Evolutionary conservation across 106 monocot genomes (phyloP).

Genomic region (Dendrobium huoshanense): DNA sequence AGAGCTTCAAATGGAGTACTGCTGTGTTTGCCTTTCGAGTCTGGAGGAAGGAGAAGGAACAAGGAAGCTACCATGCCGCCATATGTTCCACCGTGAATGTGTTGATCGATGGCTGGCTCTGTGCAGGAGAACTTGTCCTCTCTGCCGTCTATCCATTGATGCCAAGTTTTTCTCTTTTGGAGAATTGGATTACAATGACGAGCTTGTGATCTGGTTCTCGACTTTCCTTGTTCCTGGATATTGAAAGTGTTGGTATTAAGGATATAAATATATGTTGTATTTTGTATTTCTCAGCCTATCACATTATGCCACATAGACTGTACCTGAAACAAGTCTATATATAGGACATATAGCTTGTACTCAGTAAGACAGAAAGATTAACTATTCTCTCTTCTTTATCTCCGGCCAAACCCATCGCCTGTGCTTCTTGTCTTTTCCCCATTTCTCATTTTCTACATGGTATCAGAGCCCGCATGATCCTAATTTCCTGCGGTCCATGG

Average conservation of each 20-base stretch:
- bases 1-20: not conserved
- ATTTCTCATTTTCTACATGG: no score
- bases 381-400: no score
- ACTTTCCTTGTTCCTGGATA: not conserved
- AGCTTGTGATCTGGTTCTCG: slow-evolving; percentile 9
- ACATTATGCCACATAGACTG: no score
- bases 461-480: no score
- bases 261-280: no score
- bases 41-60: slow-evolving; percentile 22
- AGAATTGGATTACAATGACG: slow-evolving; percentile 30
- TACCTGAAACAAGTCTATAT: no score
- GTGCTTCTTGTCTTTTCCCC: no score
- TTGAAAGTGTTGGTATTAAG: not conserved
- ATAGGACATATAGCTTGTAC: no score
- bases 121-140: slow-evolving; percentile 50
- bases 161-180: not conserved
- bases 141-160: slow-evolving; percentile 39
- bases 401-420: no score
- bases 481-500: no score
- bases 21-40: slow-evolving; percentile 12
- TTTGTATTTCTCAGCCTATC: no score
- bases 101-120: slow-evolving; percentile 42
- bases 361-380: no score
- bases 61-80: slow-evolving; percentile 37
- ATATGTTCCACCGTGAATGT: slow-evolving; percentile 52